Conservation (phyloP, 352 stramenopile genomes). For the Globisporangium nunn region DNA sequence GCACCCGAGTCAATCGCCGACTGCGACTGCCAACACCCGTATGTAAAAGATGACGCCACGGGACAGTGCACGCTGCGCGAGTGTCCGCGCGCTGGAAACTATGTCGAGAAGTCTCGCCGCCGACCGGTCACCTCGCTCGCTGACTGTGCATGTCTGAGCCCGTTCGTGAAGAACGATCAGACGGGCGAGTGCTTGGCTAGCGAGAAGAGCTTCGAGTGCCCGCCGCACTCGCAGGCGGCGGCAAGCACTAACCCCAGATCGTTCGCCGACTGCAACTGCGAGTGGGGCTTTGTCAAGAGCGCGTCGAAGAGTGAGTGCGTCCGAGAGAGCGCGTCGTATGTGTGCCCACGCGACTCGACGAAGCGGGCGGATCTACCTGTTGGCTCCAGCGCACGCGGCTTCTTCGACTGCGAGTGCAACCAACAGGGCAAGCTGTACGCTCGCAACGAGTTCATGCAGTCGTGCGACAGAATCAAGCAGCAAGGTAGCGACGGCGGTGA, state of each 20-base stretch:
- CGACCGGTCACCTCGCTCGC: conserved; percentile 44
- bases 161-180: conserved; percentile 64
- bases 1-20: conserved; percentile 44
- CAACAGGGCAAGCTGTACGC: conserved; percentile 25
- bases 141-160: conserved; percentile 57
- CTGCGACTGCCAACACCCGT: conserved; percentile 69
- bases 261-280: conserved; percentile 68
- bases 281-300: conserved; percentile 63
- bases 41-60: conserved; percentile 55
- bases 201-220: conserved; percentile 23
- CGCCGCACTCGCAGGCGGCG: conserved; percentile 24
- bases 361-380: conserved; percentile 31
- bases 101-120: conserved; percentile 37
- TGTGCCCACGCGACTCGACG: conserved; percentile 53
- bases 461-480: conserved; percentile 28
- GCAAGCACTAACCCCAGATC: conserved; percentile 25
- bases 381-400: conserved; percentile 38
- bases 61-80: conserved; percentile 41
- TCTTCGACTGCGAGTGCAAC: conserved; percentile 72
- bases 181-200: conserved; percentile 53
- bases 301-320: conserved; percentile 28
- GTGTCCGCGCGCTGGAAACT: conserved; percentile 75
- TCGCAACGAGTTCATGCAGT: conserved; percentile 52
- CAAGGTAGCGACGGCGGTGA: conserved; percentile 10
- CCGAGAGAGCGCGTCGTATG: conserved; percentile 43